phyloP scores from a whole-genome alignment of 805 yeast species.

The Phaffomyces thermotolerans region DNA sequence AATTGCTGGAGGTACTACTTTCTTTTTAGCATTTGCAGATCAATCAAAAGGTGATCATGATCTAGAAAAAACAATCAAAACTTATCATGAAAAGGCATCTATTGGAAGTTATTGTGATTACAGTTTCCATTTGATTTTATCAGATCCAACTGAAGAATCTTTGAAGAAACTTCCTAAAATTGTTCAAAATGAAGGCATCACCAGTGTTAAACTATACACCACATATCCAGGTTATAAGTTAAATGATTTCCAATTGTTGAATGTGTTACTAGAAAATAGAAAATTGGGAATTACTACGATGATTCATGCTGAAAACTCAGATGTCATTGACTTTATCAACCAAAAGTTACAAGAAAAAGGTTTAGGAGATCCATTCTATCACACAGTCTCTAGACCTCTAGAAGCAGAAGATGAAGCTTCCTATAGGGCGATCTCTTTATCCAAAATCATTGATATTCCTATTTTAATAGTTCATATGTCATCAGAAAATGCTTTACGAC shows the following conservation, averaged over 20 bases:
- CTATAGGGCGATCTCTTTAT: slow-evolving; percentile 37
- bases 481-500: slow-evolving; percentile 32
- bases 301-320: slow-evolving; percentile 48
- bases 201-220: slow-evolving; percentile 30
- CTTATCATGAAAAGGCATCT: slow-evolving; percentile 27
- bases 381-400: slow-evolving; percentile 38
- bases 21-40: slow-evolving; percentile 40
- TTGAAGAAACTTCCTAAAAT: slow-evolving; percentile 28
- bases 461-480: slow-evolving; percentile 44
- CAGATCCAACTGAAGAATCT: slow-evolving; percentile 27
- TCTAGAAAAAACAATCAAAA: slow-evolving; percentile 24
- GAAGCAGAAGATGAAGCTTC: slow-evolving; percentile 45
- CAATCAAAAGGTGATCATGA: slow-evolving; percentile 30
- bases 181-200: slow-evolving; percentile 20
- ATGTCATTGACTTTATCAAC: slow-evolving; percentile 35
- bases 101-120: slow-evolving; percentile 37
- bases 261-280: slow-evolving; percentile 33
- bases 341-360: slow-evolving; percentile 32
- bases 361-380: slow-evolving; percentile 36
- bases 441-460: slow-evolving; percentile 38
- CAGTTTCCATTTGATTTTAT: slow-evolving; percentile 40
- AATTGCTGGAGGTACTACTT: slow-evolving; percentile 44
- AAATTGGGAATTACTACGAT: slow-evolving; percentile 37
- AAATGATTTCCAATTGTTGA: slow-evolving; percentile 33
- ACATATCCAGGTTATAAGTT: slow-evolving; percentile 39